Evolutionary conservation across 1,139 yeast genomes (phyloP).

Genomic region (Suhomyces chickasaworum): DNA sequence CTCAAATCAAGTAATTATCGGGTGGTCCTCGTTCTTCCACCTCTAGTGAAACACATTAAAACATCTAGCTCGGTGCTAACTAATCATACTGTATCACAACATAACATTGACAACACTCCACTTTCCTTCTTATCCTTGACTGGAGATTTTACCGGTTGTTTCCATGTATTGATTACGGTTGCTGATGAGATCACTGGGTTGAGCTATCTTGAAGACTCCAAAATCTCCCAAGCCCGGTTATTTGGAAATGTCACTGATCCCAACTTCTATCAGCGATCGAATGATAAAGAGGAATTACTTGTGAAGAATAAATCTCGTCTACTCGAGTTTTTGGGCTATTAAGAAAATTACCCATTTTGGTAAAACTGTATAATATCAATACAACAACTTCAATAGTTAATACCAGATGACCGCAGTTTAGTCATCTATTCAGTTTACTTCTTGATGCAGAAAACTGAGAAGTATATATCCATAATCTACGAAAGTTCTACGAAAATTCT

Average conservation of each 20-base stretch:
- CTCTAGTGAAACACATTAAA: not conserved
- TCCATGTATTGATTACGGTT: conserved; percentile 2
- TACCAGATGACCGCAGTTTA: too few species aligned
- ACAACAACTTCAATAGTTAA: too few species aligned
- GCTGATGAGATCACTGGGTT: conserved; percentile 1
- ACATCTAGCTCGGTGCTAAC: not conserved
- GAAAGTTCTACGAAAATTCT: too few species aligned
- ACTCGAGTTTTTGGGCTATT: not conserved
- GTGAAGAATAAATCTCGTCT: conserved; percentile 7
- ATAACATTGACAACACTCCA: not conserved
- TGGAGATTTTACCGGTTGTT: conserved; percentile 9
- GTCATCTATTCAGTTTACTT: conserved; percentile 1
- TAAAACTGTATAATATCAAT: too few species aligned
- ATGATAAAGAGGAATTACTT: conserved; percentile 20
- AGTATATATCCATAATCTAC: not conserved
- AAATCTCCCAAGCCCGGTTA: conserved; percentile 19
- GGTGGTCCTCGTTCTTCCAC: conserved; percentile 1
- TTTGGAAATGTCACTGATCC: conserved; percentile 32
- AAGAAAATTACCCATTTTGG: too few species aligned
- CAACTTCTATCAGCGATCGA: conserved; percentile 27
- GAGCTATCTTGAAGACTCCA: conserved; percentile 8
- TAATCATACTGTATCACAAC: not conserved
- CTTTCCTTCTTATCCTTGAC: not conserved
- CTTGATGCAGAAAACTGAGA: too few species aligned
- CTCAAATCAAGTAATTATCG: conserved; percentile 36